These are phyloP conservation scores for Pilaira anomala DNA, from an alignment of 192 early-diverging fungal genomes.

Conservation along the genomic window DNA sequence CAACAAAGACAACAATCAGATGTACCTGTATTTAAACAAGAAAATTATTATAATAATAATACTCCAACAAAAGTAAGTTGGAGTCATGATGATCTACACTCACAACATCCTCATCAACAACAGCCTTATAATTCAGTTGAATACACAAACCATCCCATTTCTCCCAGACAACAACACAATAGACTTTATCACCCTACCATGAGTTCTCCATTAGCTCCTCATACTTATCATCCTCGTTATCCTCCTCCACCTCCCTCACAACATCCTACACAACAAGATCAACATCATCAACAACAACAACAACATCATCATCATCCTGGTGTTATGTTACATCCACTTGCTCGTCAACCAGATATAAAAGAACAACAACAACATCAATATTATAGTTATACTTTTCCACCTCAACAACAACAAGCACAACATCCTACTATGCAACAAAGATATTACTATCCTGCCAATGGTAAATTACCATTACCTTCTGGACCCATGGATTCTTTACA, in stretches of 20 bases:
- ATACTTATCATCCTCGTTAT: conserved; percentile 5
- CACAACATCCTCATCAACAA: conserved; percentile 7
- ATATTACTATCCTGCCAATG: conserved; percentile 19
- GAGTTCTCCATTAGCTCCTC: conserved; percentile 5
- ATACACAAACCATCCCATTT: conserved; percentile 4
- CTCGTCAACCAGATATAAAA: not conserved
- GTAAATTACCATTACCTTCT: conserved; percentile 20
- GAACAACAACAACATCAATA: conserved; percentile 17
- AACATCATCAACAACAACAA: not conserved
- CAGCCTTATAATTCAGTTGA: not conserved
- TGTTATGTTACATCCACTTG: conserved; percentile 21
- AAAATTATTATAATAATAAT: conserved; percentile 1
- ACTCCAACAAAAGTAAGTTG: conserved; percentile 15
- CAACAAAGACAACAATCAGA: not conserved
- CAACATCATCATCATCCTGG: conserved; percentile 3
- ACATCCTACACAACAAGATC: not conserved
- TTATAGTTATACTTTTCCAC: conserved; percentile 14
- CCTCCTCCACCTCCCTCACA: conserved; percentile 1
- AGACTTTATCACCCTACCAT: conserved; percentile 11
- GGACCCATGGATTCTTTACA: not conserved
- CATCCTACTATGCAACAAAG: conserved; percentile 9
- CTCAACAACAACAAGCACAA: not conserved
- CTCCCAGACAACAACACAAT: conserved; percentile 15
- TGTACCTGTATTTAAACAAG: not conserved
- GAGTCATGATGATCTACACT: conserved; percentile 11